These are phyloP conservation scores for Harrya chromipes DNA, from an alignment of 768 basidiomycete genomes.

Conservation along the genomic window DNA sequence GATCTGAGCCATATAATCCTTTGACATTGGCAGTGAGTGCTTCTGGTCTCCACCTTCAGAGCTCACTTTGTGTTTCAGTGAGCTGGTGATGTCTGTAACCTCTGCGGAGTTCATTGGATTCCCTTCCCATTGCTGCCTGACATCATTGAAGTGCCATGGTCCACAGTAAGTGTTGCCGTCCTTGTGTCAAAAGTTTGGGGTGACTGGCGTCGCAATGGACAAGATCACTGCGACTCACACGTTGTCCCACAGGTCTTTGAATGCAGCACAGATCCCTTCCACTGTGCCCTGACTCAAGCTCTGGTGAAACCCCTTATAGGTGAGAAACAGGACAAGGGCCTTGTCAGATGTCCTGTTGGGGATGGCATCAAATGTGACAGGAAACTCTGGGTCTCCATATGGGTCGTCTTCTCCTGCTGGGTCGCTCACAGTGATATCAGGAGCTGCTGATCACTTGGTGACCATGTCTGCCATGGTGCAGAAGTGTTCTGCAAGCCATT, in stretches of 20 bases:
- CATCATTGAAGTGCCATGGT: slow-evolving; percentile 23
- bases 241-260: slow-evolving; percentile 6
- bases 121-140: slow-evolving; percentile 23
- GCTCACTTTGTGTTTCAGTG: slow-evolving; percentile 23
- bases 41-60: slow-evolving; percentile 1
- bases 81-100: slow-evolving; percentile 23
- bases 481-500: no score
- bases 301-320: background rate
- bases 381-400: no score
- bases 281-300: background rate
- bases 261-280: slow-evolving; percentile 1
- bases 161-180: slow-evolving; percentile 25
- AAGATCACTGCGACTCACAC: background rate
- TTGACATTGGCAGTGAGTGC: slow-evolving; percentile 21
- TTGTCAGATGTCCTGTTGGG: no score
- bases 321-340: background rate
- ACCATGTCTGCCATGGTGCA: no score
- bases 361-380: no score
- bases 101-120: slow-evolving; percentile 26
- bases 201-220: no score
- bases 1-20: no score
- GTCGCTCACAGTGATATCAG: no score
- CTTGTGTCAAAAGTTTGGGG: background rate
- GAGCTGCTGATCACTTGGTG: no score
- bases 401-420: no score